These are phyloP conservation scores for Turritis glabra DNA, from an alignment of 345 rosid genomes.

Conservation along the genomic window DNA sequence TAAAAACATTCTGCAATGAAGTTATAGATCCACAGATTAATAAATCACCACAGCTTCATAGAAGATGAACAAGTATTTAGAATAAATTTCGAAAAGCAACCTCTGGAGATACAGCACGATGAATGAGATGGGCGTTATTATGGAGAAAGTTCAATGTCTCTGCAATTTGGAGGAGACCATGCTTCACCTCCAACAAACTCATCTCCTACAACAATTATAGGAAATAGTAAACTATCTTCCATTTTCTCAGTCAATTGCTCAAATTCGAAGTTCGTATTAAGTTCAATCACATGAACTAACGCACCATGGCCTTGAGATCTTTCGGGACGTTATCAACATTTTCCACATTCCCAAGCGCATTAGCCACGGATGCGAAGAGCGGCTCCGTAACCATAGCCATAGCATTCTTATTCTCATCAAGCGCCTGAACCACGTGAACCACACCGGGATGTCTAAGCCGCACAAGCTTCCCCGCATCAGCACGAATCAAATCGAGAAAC, in stretches of 20 bases:
- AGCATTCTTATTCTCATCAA: constrained; percentile 91
- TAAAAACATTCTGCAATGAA: constrained; percentile 68
- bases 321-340: constrained; percentile 71
- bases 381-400: constrained; percentile 99
- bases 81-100: constrained; percentile 32
- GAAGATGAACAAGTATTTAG: background rate
- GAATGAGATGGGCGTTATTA: constrained; percentile 80
- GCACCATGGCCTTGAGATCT: constrained; percentile 79
- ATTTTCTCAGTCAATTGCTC: background rate
- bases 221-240: background rate
- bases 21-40: constrained; percentile 16
- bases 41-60: background rate
- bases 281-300: constrained; percentile 14
- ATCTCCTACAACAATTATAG: constrained; percentile 61
- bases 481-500: constrained; percentile 72
- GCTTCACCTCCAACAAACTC: constrained; percentile 94
- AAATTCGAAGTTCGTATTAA: background rate
- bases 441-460: constrained; percentile 93
- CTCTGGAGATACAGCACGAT: constrained; percentile 89
- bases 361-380: constrained; percentile 79
- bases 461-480: constrained; percentile 77
- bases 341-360: constrained; percentile 72
- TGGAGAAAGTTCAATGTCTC: constrained; percentile 93
- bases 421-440: constrained; percentile 92
- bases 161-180: constrained; percentile 85